These are phyloP conservation scores for Boletus subcaerulescens DNA, from an alignment of 768 basidiomycete species.

Conservation along the genomic window DNA sequence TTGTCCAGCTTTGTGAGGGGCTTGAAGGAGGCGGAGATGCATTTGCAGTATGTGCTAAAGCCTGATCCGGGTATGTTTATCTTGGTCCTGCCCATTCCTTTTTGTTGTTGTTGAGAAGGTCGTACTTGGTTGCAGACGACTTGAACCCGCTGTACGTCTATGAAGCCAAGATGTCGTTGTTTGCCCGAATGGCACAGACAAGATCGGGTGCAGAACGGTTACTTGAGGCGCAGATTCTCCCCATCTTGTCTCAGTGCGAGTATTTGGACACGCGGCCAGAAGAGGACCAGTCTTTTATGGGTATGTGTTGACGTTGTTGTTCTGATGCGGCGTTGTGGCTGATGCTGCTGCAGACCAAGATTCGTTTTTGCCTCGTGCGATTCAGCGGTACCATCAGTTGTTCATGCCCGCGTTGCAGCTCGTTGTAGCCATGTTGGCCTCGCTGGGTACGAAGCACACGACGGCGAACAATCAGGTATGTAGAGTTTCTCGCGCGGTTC, in stretches of 20 bases:
- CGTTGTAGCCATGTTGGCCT: slow-evolving; percentile 70
- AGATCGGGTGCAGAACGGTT: slow-evolving; percentile 82
- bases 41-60: slow-evolving; percentile 72
- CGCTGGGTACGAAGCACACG: slow-evolving; percentile 66
- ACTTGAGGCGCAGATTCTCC: slow-evolving; percentile 72
- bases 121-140: slow-evolving; percentile 53
- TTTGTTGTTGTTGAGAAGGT: not conserved
- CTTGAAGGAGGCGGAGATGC: slow-evolving; percentile 76
- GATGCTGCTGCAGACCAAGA: slow-evolving; percentile 56
- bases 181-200: slow-evolving; percentile 81
- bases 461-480: slow-evolving; percentile 69
- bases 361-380: slow-evolving; percentile 82
- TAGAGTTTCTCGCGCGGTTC: not conserved
- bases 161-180: slow-evolving; percentile 90
- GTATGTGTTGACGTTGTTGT: slow-evolving; percentile 38
- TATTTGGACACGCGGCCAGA: slow-evolving; percentile 85
- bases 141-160: slow-evolving; percentile 91
- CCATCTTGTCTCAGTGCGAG: slow-evolving; percentile 77
- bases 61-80: slow-evolving; percentile 79
- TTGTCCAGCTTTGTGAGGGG: slow-evolving; percentile 78
- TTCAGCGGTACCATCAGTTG: slow-evolving; percentile 88
- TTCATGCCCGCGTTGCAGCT: slow-evolving; percentile 86
- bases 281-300: slow-evolving; percentile 76
- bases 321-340: not conserved
- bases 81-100: not conserved